Percentiles rank a stretch among this genome's conserved stretches.
These are phyloP conservation scores for Pharnaceum exiguum DNA, from an alignment of 148 eudicot species.

Conservation along the genomic window DNA sequence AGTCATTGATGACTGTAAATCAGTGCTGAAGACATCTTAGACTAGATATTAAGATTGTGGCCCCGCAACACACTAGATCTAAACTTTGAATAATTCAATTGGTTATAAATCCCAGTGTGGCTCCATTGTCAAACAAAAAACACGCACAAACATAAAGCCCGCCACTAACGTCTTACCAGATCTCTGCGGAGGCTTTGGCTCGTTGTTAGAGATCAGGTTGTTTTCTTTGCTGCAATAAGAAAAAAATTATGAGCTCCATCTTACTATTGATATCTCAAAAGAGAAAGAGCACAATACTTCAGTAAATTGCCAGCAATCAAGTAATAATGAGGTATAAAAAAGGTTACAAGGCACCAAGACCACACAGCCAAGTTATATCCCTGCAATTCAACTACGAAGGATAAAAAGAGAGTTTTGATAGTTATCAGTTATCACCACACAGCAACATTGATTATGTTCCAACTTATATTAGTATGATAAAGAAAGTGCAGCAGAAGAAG, in stretches of 20 bases:
- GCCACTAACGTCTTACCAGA: constrained; percentile 53
- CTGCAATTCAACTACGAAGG: not conserved
- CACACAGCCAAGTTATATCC: not conserved
- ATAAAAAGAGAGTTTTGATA: too few relatives aligned
- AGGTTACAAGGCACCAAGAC: not conserved
- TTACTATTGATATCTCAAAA: not conserved
- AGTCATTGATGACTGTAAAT: not conserved
- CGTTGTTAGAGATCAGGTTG: constrained; percentile 36
- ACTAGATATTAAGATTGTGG: too few relatives aligned
- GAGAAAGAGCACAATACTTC: not conserved
- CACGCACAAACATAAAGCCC: too few relatives aligned
- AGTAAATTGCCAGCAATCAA: too few relatives aligned
- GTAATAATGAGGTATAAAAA: not conserved
- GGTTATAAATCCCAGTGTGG: too few relatives aligned
- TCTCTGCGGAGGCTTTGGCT: constrained; percentile 50
- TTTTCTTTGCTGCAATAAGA: constrained; percentile 68
- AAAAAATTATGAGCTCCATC: not conserved
- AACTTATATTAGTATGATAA: too few relatives aligned
- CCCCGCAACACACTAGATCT: too few relatives aligned
- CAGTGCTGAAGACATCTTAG: too few relatives aligned
- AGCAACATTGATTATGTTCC: too few relatives aligned
- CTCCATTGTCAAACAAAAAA: too few relatives aligned
- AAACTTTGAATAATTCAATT: too few relatives aligned
- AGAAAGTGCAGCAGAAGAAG: too few relatives aligned
- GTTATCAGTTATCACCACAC: not conserved